phyloP scores from a whole-genome alignment of 2,329 filamentous ascomycete genomes.

The Aspergillus ochraceus region DNA sequence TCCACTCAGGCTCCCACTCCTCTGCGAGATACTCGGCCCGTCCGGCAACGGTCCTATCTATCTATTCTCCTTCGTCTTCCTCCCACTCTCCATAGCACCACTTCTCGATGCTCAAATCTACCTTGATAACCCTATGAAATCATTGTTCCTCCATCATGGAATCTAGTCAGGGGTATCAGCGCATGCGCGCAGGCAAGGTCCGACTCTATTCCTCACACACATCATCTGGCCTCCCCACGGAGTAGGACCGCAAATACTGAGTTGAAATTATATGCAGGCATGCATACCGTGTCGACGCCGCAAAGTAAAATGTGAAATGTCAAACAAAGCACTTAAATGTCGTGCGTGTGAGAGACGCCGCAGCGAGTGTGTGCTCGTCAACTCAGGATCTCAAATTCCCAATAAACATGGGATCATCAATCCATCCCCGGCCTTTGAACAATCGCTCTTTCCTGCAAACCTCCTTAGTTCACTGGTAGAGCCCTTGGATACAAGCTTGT shows the following conservation, averaged over 20 bases:
- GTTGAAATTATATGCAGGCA: background rate
- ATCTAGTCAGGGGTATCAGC: background rate
- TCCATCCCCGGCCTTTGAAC: background rate
- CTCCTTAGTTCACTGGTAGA: background rate
- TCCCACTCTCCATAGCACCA: background rate
- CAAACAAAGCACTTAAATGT: background rate
- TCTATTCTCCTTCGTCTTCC: background rate
- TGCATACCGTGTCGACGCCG: slow-evolving; percentile 6
- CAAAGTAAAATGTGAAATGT: slow-evolving; percentile 4
- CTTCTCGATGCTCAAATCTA: background rate
- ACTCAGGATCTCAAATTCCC: background rate
- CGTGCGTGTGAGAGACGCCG: slow-evolving; percentile 4
- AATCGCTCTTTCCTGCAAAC: background rate
- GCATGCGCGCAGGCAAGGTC: slow-evolving; percentile 1
- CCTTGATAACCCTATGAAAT: too few species aligned
- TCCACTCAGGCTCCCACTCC: background rate
- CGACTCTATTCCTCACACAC: background rate
- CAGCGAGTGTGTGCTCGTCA: background rate
- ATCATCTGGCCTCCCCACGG: background rate
- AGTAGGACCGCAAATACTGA: background rate
- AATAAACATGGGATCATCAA: background rate
- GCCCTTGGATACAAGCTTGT: background rate
- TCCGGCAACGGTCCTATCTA: background rate
- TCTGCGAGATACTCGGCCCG: background rate
- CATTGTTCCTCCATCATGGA: background rate